phyloP scores from a whole-genome alignment of 176 grass and related monocot genomes.

The Zoysia japonica region DNA sequence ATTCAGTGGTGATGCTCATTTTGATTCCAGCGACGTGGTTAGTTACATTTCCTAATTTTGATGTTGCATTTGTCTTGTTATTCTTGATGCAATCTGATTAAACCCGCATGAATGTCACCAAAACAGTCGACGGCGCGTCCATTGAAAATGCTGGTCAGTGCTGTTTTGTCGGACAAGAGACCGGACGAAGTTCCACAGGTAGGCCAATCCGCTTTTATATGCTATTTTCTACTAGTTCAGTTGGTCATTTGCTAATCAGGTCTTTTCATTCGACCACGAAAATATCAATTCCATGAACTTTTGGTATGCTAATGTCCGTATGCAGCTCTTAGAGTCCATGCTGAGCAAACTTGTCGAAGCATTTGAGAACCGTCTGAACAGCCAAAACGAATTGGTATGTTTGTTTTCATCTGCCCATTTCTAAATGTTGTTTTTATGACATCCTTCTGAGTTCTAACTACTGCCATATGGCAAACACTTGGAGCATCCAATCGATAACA shows the following conservation, averaged over 20 bases:
- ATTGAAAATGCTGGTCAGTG: slow-evolving; percentile 82
- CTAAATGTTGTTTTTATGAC: not conserved
- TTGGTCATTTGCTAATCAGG: slow-evolving; percentile 1
- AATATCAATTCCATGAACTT: slow-evolving; percentile 8
- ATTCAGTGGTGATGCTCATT: slow-evolving; percentile 49
- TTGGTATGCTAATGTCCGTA: slow-evolving; percentile 30
- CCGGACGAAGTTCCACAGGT: slow-evolving; percentile 98
- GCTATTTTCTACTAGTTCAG: slow-evolving; percentile 19
- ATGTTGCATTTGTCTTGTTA: slow-evolving; percentile 15
- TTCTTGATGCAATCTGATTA: slow-evolving; percentile 28
- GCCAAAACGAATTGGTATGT: slow-evolving; percentile 76
- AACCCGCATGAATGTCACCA: slow-evolving; percentile 1
- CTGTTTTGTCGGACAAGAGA: slow-evolving; percentile 82
- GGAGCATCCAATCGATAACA: not conserved
- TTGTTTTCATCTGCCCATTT: slow-evolving; percentile 35
- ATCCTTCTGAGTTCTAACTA: not conserved
- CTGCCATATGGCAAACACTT: no score
- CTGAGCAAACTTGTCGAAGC: slow-evolving; percentile 84
- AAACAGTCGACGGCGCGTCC: slow-evolving; percentile 73
- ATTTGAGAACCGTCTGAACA: slow-evolving; percentile 69
- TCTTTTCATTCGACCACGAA: not conserved
- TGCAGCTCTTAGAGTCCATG: slow-evolving; percentile 93
- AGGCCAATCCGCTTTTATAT: slow-evolving; percentile 28
- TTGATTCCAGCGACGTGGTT: slow-evolving; percentile 74
- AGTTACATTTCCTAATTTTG: slow-evolving; percentile 10